Evolutionary conservation across 176 grass and related monocot species (phyloP), one percentile per base, ranked within the genome.

Genomic region (Musa schizocarpa): DNA sequence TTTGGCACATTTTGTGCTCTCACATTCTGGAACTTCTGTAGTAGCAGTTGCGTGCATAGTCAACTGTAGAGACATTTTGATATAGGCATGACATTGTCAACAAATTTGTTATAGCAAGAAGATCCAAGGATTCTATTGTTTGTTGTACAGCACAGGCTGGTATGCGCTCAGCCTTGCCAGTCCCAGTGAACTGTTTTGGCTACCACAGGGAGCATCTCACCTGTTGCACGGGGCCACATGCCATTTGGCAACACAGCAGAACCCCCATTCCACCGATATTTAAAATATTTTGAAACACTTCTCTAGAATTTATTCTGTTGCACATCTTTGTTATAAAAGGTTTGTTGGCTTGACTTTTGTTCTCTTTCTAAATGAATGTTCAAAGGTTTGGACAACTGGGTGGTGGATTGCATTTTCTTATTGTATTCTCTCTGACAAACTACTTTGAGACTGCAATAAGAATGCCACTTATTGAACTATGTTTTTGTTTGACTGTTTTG

Each of bases 281-380:
- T 75, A 22, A 22, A 22, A 22, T 22, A 16, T 57, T 75, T 14
- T 59, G 16, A 26, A 26, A 16, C 12, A 4, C 16, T 61, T 75
- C 73, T 50, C 24, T 19, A 43, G 14, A n/a, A 75, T 73, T 73
- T 52, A 11, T 72, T 21, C 1, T 72, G 16, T 5, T 21, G 17
- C 17, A 22, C 19, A 23, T 53, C 52, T 80, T 77, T 93, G 24
- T 77, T 51, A 74, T 55, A 69, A 52, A 71, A 69, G 4, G 4
- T 59, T 72, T 61, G 64, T 53, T 64, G 12, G 43, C 13, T 67
- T 34, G 53, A 49, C 57, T 75, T 51, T 76, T 69, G 23, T 74
- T 82, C 81, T 9, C 70, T 79, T 9, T 82, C 34, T 43, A 43
- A 43, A 43, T 43, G 34, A 43, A 43, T 6, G 34, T 43, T 43